phyloP scores from a whole-genome alignment of 805 yeast species.

The Saccharomycopsis synnaedendra region DNA sequence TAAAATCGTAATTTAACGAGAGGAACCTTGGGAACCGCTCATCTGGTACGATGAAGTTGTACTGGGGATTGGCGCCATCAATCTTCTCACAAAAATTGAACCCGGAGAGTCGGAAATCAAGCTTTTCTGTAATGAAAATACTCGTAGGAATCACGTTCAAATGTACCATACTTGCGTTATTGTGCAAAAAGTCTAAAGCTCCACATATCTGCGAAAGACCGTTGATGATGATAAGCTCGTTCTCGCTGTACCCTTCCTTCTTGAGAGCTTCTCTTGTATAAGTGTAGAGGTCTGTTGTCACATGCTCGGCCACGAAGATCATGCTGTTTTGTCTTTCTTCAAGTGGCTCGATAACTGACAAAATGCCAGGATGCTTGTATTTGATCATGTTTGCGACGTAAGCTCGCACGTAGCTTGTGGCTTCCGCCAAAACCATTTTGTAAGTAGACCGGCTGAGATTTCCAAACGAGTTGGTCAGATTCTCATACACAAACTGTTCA shows the following conservation, averaged over 20 bases:
- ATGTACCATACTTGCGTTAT: constrained; percentile 63
- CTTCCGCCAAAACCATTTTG: constrained; percentile 29
- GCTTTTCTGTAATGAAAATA: constrained; percentile 64
- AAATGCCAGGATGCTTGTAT: constrained; percentile 80
- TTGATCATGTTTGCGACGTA: constrained; percentile 68
- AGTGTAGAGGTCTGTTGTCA: constrained; percentile 42
- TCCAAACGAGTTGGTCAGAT: constrained; percentile 8
- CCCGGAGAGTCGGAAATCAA: constrained; percentile 92
- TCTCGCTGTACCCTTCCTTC: constrained; percentile 30
- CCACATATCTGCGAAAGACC: constrained; percentile 72
- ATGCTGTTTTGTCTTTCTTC: constrained; percentile 76
- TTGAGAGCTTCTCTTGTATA: constrained; percentile 24
- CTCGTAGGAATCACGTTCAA: constrained; percentile 70
- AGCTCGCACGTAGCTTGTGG: constrained; percentile 51
- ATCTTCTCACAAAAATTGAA: constrained; percentile 37
- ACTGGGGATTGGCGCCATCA: constrained; percentile 41
- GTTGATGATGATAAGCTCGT: constrained; percentile 58
- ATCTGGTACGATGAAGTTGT: constrained; percentile 55
- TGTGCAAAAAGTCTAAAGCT: constrained; percentile 76
- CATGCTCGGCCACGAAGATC: constrained; percentile 76
- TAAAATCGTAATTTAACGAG: constrained; percentile 57
- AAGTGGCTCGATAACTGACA: constrained; percentile 76
- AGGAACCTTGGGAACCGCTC: constrained; percentile 68
- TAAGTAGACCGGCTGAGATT: constrained; percentile 11
- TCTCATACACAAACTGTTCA: constrained; percentile 12